Percentiles rank a stretch among this genome's conserved stretches.
These are phyloP conservation scores for Pistacia vera DNA, from an alignment of 345 rosid species.

Conservation along the genomic window DNA sequence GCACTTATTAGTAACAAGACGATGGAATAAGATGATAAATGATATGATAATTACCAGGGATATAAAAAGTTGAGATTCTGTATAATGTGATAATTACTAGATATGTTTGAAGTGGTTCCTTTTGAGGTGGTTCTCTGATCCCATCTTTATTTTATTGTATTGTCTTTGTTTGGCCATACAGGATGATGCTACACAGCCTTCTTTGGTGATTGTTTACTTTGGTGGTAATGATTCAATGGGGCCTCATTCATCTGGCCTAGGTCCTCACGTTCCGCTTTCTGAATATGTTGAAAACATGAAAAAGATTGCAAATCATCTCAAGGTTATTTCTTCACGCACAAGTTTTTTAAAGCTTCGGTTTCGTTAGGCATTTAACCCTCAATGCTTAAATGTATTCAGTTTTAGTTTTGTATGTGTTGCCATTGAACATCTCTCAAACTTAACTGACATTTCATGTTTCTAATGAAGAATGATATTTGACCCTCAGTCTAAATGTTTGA, in stretches of 20 bases:
- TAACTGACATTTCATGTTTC: background rate
- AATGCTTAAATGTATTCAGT: too few species aligned
- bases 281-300: conserved; percentile 84
- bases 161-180: conserved; percentile 10
- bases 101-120: background rate
- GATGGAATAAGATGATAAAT: too few species aligned
- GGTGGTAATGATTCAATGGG: conserved; percentile 99
- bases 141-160: background rate
- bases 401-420: background rate
- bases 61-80: too few species aligned
- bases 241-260: conserved; percentile 88
- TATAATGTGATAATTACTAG: too few species aligned
- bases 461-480: background rate
- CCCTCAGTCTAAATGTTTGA: conserved; percentile 22
- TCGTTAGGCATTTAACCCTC: background rate
- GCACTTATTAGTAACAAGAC: background rate
- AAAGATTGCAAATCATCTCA: conserved; percentile 72
- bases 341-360: background rate
- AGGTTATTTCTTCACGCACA: conserved; percentile 52
- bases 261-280: conserved; percentile 88
- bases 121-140: background rate
- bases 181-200: conserved; percentile 80
- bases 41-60: too few species aligned
- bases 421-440: background rate
- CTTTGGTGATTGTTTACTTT: conserved; percentile 84